These are phyloP conservation scores for Knufia fluminis DNA, from an alignment of 2,329 filamentous ascomycete species.

Conservation along the genomic window DNA sequence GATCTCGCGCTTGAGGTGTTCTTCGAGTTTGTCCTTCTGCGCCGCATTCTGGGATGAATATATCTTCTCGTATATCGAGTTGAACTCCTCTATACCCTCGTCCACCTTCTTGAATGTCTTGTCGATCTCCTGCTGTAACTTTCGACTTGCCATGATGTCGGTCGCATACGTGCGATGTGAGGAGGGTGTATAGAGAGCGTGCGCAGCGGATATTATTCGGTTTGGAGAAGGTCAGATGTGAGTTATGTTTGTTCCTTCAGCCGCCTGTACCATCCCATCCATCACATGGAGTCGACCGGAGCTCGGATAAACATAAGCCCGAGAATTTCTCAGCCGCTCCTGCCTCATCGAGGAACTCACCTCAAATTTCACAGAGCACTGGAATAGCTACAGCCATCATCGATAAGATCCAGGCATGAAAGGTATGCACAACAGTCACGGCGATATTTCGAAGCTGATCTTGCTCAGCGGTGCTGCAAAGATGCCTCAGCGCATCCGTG, in stretches of 20 bases:
- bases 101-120: conserved; percentile 99
- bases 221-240: not conserved
- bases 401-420: conserved; percentile 6
- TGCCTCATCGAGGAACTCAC: too few species aligned
- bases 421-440: not conserved
- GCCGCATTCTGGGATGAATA: conserved; percentile 83
- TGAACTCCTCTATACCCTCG: conserved; percentile 86
- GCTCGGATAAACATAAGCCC: too few species aligned
- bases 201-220: conserved; percentile 16
- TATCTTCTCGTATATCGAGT: conserved; percentile 96
- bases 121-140: conserved; percentile 95
- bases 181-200: conserved; percentile 12
- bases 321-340: too few species aligned
- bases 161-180: not conserved
- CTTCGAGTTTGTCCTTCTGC: conserved; percentile 96
- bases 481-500: conserved; percentile 90
- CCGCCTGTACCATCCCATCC: too few species aligned
- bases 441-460: not conserved
- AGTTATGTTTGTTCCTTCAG: too few species aligned
- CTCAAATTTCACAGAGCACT: too few species aligned
- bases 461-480: conserved; percentile 70
- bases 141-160: conserved; percentile 77
- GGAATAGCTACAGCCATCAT: too few species aligned
- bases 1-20: conserved; percentile 97
- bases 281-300: too few species aligned